These are phyloP conservation scores for Fusarium sp. DNA, from an alignment of 2,329 filamentous ascomycete genomes.

Conservation along the genomic window DNA sequence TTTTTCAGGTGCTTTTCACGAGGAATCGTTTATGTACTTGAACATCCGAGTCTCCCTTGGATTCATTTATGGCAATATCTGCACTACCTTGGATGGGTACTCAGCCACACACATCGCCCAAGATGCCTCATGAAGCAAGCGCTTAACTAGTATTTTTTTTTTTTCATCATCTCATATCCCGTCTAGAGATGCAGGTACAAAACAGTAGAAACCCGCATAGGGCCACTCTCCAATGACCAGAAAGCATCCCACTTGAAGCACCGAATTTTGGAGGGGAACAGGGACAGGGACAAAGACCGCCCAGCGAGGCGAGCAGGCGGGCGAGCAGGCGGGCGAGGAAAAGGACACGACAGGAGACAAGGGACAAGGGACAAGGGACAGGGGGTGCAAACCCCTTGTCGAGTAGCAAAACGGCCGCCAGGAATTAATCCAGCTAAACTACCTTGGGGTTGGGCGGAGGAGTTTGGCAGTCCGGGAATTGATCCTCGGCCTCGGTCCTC, in stretches of 20 bases:
- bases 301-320: conserved; percentile 29
- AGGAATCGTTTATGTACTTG: conserved; percentile 17
- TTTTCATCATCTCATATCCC: not conserved
- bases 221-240: conserved; percentile 6
- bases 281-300: conserved; percentile 10
- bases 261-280: conserved; percentile 20
- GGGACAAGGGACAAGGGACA: conserved; percentile 16
- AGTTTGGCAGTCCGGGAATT: conserved; percentile 25
- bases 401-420: conserved; percentile 35
- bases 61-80: conserved; percentile 5
- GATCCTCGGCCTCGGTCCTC: not conserved
- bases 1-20: conserved; percentile 12
- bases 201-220: conserved; percentile 16
- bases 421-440: conserved; percentile 25
- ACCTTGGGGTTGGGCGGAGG: conserved; percentile 7
- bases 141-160: not conserved
- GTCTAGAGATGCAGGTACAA: conserved; percentile 33
- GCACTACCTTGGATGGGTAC: too few relatives aligned
- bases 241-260: conserved; percentile 9
- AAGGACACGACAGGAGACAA: conserved; percentile 15
- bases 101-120: not conserved
- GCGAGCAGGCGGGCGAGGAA: conserved; percentile 17
- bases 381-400: conserved; percentile 17
- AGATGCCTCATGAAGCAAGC: conserved; percentile 13
- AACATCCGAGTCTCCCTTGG: conserved; percentile 24